phyloP scores from a whole-genome alignment of 2,329 filamentous ascomycete species.

The Lecanicillium sp. region DNA sequence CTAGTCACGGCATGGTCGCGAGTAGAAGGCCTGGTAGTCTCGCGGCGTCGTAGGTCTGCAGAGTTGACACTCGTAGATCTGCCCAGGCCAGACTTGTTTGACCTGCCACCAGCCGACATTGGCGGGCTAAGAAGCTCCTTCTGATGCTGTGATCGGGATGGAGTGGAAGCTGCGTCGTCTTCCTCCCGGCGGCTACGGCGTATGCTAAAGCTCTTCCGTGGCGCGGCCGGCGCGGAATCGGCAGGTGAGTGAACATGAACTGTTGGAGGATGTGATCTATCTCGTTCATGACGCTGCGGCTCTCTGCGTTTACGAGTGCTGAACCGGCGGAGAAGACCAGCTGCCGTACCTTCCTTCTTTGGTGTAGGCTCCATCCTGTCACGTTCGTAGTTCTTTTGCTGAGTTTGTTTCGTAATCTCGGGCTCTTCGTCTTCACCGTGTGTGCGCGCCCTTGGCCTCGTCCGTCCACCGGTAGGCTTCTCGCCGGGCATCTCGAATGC shows the following conservation, averaged over 20 bases:
- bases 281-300: slow-evolving; percentile 51
- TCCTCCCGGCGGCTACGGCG: slow-evolving; percentile 47
- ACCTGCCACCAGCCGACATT: slow-evolving; percentile 50
- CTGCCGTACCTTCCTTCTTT: slow-evolving; percentile 83
- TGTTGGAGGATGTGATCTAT: slow-evolving; percentile 60
- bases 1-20: slow-evolving; percentile 67
- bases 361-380: slow-evolving; percentile 51
- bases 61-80: slow-evolving; percentile 90
- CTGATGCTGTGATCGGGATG: slow-evolving; percentile 55
- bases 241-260: slow-evolving; percentile 73
- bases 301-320: slow-evolving; percentile 77
- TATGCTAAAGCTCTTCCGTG: slow-evolving; percentile 86
- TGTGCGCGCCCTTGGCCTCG: slow-evolving; percentile 78
- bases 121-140: slow-evolving; percentile 72
- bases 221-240: slow-evolving; percentile 50
- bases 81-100: slow-evolving; percentile 62
- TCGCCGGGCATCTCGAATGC: slow-evolving; percentile 86
- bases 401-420: slow-evolving; percentile 37
- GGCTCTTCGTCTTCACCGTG: slow-evolving; percentile 89
- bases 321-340: slow-evolving; percentile 76
- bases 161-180: slow-evolving; percentile 39
- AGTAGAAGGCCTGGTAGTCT: slow-evolving; percentile 33
- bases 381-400: slow-evolving; percentile 23
- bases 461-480: slow-evolving; percentile 73
- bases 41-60: slow-evolving; percentile 65